Evolutionary conservation across 2,329 filamentous ascomycete species (phyloP).

Genomic region (Xylariaceae sp.): DNA sequence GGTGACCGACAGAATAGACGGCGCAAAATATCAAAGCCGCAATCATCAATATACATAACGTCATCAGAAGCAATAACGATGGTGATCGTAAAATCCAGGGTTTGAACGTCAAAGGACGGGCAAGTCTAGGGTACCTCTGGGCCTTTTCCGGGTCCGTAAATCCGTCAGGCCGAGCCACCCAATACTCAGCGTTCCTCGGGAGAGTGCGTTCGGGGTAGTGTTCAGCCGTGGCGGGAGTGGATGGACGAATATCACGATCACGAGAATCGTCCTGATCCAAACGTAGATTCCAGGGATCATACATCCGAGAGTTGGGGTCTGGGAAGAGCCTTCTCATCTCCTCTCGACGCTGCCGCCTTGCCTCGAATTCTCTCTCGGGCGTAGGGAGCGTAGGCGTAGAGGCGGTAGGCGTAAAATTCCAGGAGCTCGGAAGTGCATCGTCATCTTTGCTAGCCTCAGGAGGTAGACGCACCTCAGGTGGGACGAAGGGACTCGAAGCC

Average conservation of each 20-base stretch:
- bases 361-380: constrained; percentile 13
- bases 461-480: constrained; percentile 7
- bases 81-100: constrained; percentile 71
- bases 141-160: constrained; percentile 26
- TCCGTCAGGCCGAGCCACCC: constrained; percentile 34
- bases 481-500: constrained; percentile 21
- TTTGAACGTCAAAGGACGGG: constrained; percentile 65
- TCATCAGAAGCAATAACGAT: constrained; percentile 62
- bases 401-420: constrained; percentile 8
- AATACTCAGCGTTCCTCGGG: constrained; percentile 36
- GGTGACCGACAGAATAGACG: constrained; percentile 63
- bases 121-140: constrained; percentile 14
- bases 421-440: constrained; percentile 7
- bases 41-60: constrained; percentile 70
- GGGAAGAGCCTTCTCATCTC: background rate
- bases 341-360: constrained; percentile 15
- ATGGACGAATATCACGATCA: background rate
- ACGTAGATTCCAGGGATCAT: background rate
- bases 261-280: background rate
- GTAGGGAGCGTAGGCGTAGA: constrained; percentile 9
- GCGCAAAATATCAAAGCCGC: constrained; percentile 73
- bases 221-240: background rate
- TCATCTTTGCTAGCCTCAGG: constrained; percentile 2
- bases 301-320: background rate
- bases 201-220: constrained; percentile 14